Conservation (phyloP, 2,329 filamentous ascomycete genomes). For the Fusarium clavum region DNA sequence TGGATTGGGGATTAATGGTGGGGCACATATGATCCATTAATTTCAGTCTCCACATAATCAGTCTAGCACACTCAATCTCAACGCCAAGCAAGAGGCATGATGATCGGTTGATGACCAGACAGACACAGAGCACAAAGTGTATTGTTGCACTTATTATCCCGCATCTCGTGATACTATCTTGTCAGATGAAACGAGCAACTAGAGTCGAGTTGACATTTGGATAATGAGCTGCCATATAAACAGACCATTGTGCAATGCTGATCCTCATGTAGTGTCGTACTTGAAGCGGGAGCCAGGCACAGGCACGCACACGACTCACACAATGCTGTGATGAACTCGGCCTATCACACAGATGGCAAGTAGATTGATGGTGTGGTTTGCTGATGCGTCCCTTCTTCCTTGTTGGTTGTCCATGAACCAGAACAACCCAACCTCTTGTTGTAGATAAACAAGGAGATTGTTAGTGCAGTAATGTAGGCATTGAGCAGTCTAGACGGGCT, state of each 20-base stretch:
- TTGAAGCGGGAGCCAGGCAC: neutral
- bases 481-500: neutral
- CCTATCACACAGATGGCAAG: neutral
- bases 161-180: neutral
- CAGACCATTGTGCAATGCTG: neutral
- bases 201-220: neutral
- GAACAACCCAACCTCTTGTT: neutral
- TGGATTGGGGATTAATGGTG: slow-evolving; percentile 43
- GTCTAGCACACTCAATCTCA: slow-evolving; percentile 17
- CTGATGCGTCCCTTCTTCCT: neutral
- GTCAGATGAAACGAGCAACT: neutral
- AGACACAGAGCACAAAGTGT: slow-evolving; percentile 3
- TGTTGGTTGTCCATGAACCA: neutral
- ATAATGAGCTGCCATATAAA: neutral
- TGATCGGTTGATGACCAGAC: slow-evolving; percentile 16
- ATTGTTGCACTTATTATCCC: neutral
- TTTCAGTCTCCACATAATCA: slow-evolving; percentile 32
- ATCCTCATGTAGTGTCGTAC: neutral
- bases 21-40: slow-evolving; percentile 43
- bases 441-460: slow-evolving; percentile 6
- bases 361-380: slow-evolving; percentile 1
- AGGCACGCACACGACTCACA: slow-evolving; percentile 5
- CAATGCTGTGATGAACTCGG: neutral
- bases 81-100: slow-evolving; percentile 16
- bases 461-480: neutral